Evolutionary conservation across 495 filamentous ascomycete species (phyloP), one percentile per base, ranked within the genome.

Genomic region (Coniosporium apollinis): DNA sequence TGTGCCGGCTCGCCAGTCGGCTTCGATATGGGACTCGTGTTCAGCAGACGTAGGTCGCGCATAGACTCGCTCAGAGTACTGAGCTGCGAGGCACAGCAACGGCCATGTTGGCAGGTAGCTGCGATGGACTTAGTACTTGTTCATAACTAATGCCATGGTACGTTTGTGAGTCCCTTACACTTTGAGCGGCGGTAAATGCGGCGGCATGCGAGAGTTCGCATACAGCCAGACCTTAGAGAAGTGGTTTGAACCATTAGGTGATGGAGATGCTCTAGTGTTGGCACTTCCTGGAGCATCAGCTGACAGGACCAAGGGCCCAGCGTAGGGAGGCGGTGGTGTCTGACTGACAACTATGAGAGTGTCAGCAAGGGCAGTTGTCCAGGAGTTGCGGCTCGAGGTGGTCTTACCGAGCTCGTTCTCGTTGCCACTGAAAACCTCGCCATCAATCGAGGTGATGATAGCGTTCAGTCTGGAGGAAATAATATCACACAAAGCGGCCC

Each of bases 151-250:
- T 10, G 16, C 6, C 17, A 21, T 28, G 18, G 4, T n/a, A 6
- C 10, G 10, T 10, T 6, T 10, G 13, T 13, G n/a, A n/a, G n/a
- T n/a, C n/a, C 60, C 69, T 45, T 61, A 82, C 67, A 83, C 50
- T 50, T 66, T 72, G 31, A 85, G 54, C 1, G 69, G 66, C 13
- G 72, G 68, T 1, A 85, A 57, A 40, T 74, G 53, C 21, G 67
- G 61, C 3, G 79, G 76, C n/a, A 86, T 54, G 35, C 66, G 70
- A 3, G 82, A 81, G 49, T 89, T 89, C n/a, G 65, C 59, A 49
- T 86, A 89, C 7, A 77, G 55, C 49, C 80, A 75, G 10, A 74
- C 74, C 51, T 85, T 86, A n/a, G 70, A 58, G 50, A 85, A 85
- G 51, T 77, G 73, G 36, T 70, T 72, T 20, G 57, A 60, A n/a